A percentile compares a stretch with the other conserved stretches of the same genome.
Conservation (phyloP, 305 asterid genomes). For the Andrographis paniculata region DNA sequence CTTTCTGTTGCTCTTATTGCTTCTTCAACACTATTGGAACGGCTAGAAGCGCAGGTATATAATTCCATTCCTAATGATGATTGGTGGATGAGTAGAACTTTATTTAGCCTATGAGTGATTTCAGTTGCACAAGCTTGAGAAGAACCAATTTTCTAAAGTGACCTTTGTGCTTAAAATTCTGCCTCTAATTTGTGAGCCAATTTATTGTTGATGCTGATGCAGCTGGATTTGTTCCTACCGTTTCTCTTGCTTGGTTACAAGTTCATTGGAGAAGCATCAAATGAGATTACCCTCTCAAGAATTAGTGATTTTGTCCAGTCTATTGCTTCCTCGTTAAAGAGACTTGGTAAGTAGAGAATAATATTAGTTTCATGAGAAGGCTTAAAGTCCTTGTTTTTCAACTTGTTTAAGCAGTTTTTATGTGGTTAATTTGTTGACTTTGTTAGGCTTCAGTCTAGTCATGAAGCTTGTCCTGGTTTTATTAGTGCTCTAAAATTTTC, state of each 20-base stretch:
- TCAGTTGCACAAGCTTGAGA: no score
- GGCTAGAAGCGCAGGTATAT: conserved; percentile 55
- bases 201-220: conserved; percentile 51
- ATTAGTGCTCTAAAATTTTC: neutral
- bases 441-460: no score
- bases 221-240: conserved; percentile 50
- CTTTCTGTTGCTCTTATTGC: conserved; percentile 38
- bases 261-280: conserved; percentile 71
- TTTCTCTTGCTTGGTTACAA: conserved; percentile 75
- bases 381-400: conserved; percentile 11
- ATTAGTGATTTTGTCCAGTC: conserved; percentile 53
- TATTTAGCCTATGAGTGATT: no score
- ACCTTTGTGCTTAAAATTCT: conserved; percentile 15
- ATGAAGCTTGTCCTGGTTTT: no score
- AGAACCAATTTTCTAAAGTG: no score
- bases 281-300: conserved; percentile 51
- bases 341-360: conserved; percentile 47
- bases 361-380: conserved; percentile 9
- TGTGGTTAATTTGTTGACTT: conserved; percentile 1
- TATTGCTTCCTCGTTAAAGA: conserved; percentile 41
- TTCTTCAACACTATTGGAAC: conserved; percentile 49
- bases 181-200: conserved; percentile 15
- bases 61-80: conserved; percentile 10
- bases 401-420: neutral
- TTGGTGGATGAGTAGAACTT: no score